These are phyloP conservation scores for Candida namnaoensis DNA, from an alignment of 805 yeast genomes.

Conservation along the genomic window DNA sequence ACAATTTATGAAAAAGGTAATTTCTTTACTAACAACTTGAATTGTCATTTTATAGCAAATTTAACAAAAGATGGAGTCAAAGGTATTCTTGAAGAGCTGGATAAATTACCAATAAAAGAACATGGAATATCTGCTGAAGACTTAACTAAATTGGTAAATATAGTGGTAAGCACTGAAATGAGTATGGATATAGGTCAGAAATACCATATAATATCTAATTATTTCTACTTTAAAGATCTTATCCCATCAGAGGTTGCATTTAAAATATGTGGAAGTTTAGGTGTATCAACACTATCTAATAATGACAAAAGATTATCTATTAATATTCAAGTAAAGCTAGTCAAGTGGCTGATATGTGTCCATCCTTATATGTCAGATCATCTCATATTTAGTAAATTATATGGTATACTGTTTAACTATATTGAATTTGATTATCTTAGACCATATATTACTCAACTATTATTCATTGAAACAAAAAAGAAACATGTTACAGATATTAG, in stretches of 20 bases:
- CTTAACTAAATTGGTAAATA: constrained; percentile 2
- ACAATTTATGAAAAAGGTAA: too few species aligned
- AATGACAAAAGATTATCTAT: constrained; percentile 11
- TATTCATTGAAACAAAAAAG: constrained; percentile 22
- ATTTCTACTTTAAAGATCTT: constrained; percentile 19
- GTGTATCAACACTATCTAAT: constrained; percentile 16
- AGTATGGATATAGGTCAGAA: not conserved
- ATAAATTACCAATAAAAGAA: not conserved
- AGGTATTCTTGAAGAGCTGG: not conserved
- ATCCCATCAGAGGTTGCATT: constrained; percentile 17
- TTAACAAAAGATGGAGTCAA: not conserved
- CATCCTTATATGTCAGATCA: constrained; percentile 15
- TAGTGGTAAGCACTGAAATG: constrained; percentile 4
- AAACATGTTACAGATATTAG: constrained; percentile 22
- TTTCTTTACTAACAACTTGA: too few species aligned
- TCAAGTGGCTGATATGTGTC: constrained; percentile 26
- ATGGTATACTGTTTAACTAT: constrained; percentile 23
- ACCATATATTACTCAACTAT: constrained; percentile 22
- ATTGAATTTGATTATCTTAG: constrained; percentile 27
- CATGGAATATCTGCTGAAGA: constrained; percentile 6
- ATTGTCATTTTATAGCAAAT: not conserved
- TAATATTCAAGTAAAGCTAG: constrained; percentile 17
- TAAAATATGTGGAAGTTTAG: constrained; percentile 20
- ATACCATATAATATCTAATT: constrained; percentile 15
- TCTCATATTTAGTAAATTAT: constrained; percentile 7